A percentile compares a stretch with the other conserved stretches of the same genome.
phyloP scores from a whole-genome alignment of 805 yeast genomes.

The Priceomyces carsonii region DNA sequence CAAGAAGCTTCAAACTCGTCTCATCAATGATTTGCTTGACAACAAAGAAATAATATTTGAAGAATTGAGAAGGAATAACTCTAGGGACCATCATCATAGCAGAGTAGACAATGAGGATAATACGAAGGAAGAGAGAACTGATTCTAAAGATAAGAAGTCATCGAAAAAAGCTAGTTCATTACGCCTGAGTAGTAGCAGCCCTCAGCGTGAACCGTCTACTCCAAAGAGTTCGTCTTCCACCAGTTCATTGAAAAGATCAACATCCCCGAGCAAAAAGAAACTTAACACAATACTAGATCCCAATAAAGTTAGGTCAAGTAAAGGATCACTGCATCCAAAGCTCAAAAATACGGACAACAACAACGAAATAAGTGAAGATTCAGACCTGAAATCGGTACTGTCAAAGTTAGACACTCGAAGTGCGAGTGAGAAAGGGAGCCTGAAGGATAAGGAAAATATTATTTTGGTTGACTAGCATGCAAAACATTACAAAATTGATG shows the following conservation, averaged over 20 bases:
- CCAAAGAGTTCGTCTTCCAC: conserved; percentile 9
- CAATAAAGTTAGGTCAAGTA: neutral
- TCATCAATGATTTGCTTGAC: conserved; percentile 61
- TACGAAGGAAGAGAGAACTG: neutral
- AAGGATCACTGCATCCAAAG: neutral
- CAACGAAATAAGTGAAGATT: neutral
- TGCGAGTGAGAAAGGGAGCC: neutral
- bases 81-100: conserved; percentile 9
- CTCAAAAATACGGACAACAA: neutral
- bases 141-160: neutral
- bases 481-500: too few relatives aligned
- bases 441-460: conserved; percentile 4
- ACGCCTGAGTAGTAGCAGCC: too few relatives aligned
- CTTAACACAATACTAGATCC: conserved; percentile 17
- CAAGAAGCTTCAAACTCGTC: conserved; percentile 41
- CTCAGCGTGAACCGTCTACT: conserved; percentile 16
- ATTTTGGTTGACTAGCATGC: conserved; percentile 5
- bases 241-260: conserved; percentile 31
- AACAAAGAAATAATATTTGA: conserved; percentile 64
- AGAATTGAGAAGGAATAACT: conserved; percentile 49
- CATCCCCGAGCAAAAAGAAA: conserved; percentile 41
- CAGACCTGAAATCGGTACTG: neutral
- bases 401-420: conserved; percentile 1
- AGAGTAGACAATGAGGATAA: neutral
- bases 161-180: neutral